Base-by-base conservation (phyloP, 805 yeast genomes). In the Suhomyces sp. region DNA sequence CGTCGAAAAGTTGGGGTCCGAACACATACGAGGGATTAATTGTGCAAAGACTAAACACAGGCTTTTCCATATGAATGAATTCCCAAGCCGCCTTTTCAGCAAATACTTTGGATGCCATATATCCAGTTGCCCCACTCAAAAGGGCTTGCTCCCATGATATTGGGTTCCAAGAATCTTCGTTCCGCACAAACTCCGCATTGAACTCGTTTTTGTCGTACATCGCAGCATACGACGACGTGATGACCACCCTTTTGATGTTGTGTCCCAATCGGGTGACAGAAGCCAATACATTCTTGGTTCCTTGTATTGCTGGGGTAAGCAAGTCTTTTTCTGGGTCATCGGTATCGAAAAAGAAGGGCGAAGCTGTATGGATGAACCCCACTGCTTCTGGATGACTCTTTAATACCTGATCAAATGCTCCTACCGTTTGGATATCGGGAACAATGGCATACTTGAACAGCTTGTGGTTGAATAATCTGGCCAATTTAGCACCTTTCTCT, bases 151-250 rank as follows among this genome's bases (percentile, higher is more conserved):
- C 67, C 48, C 54, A 53, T 4, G 58, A 55, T 36, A 55, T 46
- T n/a, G 48, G 48, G 6, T 49, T 51, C 57, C 58, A 54, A 2
- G 53, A 41, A 9, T 46, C 33, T 41, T 57, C 59, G 33, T 46
- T 45, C 19, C 54, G 38, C 15, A 49, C 47, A 41, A 15, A 36
- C 7, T n/a, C 27, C 6, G 55, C 53, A 40, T 53, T 44, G 19
- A 49, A 60, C 51, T 61, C 63, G 36, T 57, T 56, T 38, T 64
- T 58, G 63, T 53, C 69, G 69, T 10, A 72, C 56, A 63, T 44
- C 3, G 82, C 78, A 9, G 82, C 82, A 59, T 72, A 79, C 3
- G 82, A 78, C 3, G 82, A 83, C 0, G 88, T 84, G n/a, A 80
- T 57, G 22, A 83, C 84, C 33, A 83, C 78, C 44, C 76, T 70